Evolutionary conservation across 805 yeast genomes (phyloP), one percentile per base, ranked within the genome.

Genomic region (Saccharomycopsis babjevae): DNA sequence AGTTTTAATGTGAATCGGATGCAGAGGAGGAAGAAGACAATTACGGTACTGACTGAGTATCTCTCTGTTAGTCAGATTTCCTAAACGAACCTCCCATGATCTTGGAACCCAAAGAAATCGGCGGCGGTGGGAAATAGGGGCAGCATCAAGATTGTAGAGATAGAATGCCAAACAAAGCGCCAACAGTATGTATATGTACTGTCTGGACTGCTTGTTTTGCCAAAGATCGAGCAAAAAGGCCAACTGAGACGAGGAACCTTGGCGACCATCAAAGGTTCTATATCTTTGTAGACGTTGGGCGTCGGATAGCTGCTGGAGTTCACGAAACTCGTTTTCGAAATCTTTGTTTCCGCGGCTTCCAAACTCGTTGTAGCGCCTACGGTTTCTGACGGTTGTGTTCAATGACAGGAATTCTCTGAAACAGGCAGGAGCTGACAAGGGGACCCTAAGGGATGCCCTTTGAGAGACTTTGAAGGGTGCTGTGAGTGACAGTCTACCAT

Each of bases 41-140:
- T 73, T 70, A 6, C 77, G 69, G 67, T 78, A 86, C 69, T 89
- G 83, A 0, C 66, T 55, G 67, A 88, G 65, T 11, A 89, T 77
- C 61, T 85, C 84, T 2, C 72, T 69, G 70, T 91, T 92, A 6
- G 87, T 79, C 61, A 76, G 75, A 36, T 82, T 81, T 1, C 96
- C 96, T 18, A 88, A 73, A 63, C 71, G 76, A 20, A 71, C 66
- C 68, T 89, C 97, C 38, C 86, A 64, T 76, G 84, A 80, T 57
- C 79, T 78, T 5, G 90, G 86, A 1, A 88, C 76, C 80, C 90
- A 81, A 69, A 91, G 81, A 67, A 90, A 81, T 64, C 97, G 76
- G 36, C 68, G 74, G 57, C 98, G 76, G 38, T 84, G 82, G 1
- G 96, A 84, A 30, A 86, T 85, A 0, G 97, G 97, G 0, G 96